phyloP scores from a whole-genome alignment of 2,329 filamentous ascomycete species.

The Fusarium nygamai region DNA sequence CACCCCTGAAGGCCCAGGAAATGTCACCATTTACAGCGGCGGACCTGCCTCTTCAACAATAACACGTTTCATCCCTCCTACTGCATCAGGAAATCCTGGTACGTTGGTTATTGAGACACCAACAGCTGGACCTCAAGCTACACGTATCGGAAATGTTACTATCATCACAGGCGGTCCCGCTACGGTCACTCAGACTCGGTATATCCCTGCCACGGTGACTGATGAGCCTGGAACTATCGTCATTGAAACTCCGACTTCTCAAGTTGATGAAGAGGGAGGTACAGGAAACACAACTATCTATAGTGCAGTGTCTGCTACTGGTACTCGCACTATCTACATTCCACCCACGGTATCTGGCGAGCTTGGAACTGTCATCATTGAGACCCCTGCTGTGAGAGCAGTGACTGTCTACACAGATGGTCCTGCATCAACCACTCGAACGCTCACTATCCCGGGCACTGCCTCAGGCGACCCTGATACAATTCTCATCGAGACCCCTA shows the following conservation, averaged over 20 bases:
- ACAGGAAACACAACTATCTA: not conserved
- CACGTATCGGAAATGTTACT: slow-evolving; percentile 4
- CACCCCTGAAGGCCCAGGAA: not conserved
- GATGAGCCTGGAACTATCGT: slow-evolving; percentile 7
- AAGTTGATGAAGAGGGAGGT: not conserved
- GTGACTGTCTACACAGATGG: not conserved
- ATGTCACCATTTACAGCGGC: slow-evolving; percentile 11
- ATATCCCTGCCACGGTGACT: not conserved
- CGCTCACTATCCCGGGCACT: not conserved
- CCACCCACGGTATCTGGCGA: slow-evolving; percentile 1
- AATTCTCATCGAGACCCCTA: not conserved
- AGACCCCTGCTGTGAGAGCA: not conserved
- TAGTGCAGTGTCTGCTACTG: not conserved
- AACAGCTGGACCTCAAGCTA: not conserved
- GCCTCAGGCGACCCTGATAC: not conserved
- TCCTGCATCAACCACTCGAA: not conserved
- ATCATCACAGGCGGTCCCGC: slow-evolving; percentile 3
- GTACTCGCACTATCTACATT: not conserved
- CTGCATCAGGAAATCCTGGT: not conserved
- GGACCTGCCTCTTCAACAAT: not conserved
- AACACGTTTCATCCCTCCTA: not conserved
- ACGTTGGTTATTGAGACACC: slow-evolving; percentile 22
- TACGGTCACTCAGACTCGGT: not conserved
- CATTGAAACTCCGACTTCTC: not conserved
- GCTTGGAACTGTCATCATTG: slow-evolving; percentile 4